Evolutionary conservation across 2,329 filamentous ascomycete genomes (phyloP), one percentile per base, ranked within the genome.

Genomic region (Aaosphaeria pasadenensis): DNA sequence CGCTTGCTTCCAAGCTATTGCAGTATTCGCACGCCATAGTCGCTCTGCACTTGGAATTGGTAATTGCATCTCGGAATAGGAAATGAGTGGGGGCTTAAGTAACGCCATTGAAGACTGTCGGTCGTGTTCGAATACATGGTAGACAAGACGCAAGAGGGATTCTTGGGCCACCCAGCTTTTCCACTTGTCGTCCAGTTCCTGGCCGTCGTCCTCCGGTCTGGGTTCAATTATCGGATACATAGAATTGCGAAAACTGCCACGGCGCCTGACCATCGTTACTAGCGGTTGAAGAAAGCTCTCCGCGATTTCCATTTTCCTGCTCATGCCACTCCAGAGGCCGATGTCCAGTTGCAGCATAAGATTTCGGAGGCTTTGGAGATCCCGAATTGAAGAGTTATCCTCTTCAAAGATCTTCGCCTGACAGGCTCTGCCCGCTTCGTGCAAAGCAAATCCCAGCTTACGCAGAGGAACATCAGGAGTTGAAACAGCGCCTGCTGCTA

Each of bases 71-170:
- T 89, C 87, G 0, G 84, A 77, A 57, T 88, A 89, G 0, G 85
- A 86, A 54, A 89, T 81, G 17, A 83, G 71, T 0, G 85, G 83
- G 49, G 80, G 84, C 24, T 80, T 82, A 46, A 87, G 73, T 4
- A 86, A 75, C 1, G 83, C 81, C 72, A 89, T 85, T 2, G 86
- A 87, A 4, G 80, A 77, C 51, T 88, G 83, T 0, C 83, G 76
- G 57, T 89, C 86, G 48, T 84, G 78, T 5, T 85, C 67, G 54
- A 86, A 86, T 11, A 81, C 71, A 59, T 86, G 83, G 50, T 86
- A 84, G 3, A 82, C 80, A 2, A 90, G 78, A 71, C 85, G 78
- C 62, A 88, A 87, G 71, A 82, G 87, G 3, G 81, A 83, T 59
- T 89, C 86, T 50, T 80, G 73, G 42, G 81, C 74, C 11, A 81